These are phyloP conservation scores for Centaurea solstitialis DNA, from an alignment of 129 eudicot genomes.

Conservation along the genomic window DNA sequence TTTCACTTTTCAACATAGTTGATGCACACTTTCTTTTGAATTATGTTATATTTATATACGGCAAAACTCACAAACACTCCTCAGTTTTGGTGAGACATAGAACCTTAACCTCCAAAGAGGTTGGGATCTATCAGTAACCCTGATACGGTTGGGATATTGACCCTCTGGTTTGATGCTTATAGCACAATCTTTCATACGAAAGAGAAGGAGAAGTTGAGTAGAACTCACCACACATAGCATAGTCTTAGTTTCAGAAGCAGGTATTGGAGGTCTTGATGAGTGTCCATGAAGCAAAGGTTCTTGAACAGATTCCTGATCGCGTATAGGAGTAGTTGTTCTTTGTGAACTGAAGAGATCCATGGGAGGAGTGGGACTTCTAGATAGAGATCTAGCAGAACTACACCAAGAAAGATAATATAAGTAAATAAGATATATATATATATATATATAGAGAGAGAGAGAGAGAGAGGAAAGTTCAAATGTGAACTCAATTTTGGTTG, in stretches of 20 bases:
- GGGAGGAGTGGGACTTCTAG: slow-evolving; percentile 60
- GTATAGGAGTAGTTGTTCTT: slow-evolving; percentile 24
- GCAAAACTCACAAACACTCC: not conserved
- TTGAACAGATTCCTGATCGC: slow-evolving; percentile 32
- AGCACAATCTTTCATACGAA: not conserved
- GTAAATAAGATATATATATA: not conserved
- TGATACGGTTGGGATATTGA: not conserved
- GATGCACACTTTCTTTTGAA: not conserved
- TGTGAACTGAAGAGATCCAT: slow-evolving; percentile 40
- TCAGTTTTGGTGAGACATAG: not conserved
- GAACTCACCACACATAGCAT: slow-evolving; percentile 73
- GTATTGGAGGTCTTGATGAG: slow-evolving; percentile 38
- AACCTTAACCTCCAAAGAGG: not conserved
- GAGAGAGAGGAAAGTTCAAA: no score
- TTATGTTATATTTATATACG: not conserved
- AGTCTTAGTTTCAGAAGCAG: slow-evolving; percentile 46
- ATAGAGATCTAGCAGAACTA: slow-evolving; percentile 90
- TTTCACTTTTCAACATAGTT: not conserved
- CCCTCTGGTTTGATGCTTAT: not conserved
- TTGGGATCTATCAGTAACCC: not conserved
- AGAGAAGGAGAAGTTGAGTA: not conserved
- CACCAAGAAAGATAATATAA: slow-evolving; percentile 1
- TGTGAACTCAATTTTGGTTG: no score
- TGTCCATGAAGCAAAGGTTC: slow-evolving; percentile 59
- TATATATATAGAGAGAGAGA: no score